Base-by-base conservation (phyloP, 1,139 yeast species). In the Scheffersomyces quercinus region DNA sequence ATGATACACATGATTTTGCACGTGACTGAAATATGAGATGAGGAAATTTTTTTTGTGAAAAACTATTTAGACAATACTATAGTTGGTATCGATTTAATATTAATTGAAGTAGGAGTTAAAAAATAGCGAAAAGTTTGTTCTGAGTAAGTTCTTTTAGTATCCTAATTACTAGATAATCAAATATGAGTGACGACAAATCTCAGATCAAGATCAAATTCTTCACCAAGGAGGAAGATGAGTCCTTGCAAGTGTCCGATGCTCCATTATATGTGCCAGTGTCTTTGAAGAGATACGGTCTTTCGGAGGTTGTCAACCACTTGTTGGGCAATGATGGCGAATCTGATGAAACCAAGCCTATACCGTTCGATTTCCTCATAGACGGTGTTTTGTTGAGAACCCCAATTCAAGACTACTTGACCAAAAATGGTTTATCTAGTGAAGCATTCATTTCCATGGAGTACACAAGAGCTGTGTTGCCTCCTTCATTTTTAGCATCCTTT, bases 241-340 rank as follows among this genome's bases (percentile, higher is more conserved):
- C 79, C 15, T 60, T 86, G 41, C 83, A 81, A 41, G 88, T 89
- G 4, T 79, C 87, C n/a, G 96, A 89, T 43, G 81, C 86, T 35
- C 95, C 97, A 8, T 74, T 91, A 45, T 88, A 78, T 59, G 97
- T 90, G 12, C 99, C 99, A 14, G 87, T 86, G 28, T 70, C 85
- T 3, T 76, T 93, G 56, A 90, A 88, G 56, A 79, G 98, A 63
- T 91, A 82, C 62, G 99, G 99, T 42, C 78, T 93, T 39, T 89
- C 97, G 1, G 98, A 93, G 67, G 84, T 93, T 60, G 97, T 93
- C 31, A 95, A 93, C 68, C 97, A 91, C 68, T 75, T 93, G 46
- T 72, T 93, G 38, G 75, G 67, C 8, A 64, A 67, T 28, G 60
- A 60, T 28, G 59, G 55, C 8, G 66, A 64, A 35, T 62, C 58